Conservation (phyloP, 257 asterid genomes). For the Thymus mandschuricus region DNA sequence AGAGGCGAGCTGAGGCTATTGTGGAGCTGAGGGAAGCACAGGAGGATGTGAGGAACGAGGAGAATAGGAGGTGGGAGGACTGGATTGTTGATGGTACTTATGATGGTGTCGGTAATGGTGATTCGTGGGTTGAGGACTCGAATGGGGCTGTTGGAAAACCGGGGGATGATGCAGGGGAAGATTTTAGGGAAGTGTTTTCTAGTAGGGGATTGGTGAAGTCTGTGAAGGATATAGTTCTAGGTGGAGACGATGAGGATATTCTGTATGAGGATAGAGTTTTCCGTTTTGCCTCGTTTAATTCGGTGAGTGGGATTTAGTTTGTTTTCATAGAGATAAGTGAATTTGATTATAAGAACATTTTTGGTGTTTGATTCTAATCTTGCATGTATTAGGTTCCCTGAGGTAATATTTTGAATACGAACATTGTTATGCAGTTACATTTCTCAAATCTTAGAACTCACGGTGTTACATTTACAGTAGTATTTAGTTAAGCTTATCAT, state of each 20-base stretch:
- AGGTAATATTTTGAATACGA: neutral
- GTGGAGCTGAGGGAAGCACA: conserved; percentile 94
- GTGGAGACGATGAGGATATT: conserved; percentile 87
- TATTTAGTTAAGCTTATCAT: neutral
- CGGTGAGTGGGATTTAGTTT: conserved; percentile 57
- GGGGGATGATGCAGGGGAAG: conserved; percentile 50
- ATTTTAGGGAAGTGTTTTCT: conserved; percentile 53
- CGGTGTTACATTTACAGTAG: neutral
- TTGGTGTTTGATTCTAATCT: too few relatives aligned
- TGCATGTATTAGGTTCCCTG: neutral
- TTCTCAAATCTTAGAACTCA: conserved; percentile 1
- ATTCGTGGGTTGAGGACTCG: conserved; percentile 61
- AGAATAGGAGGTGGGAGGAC: conserved; percentile 91
- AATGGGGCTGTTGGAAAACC: conserved; percentile 48
- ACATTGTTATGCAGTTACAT: conserved; percentile 14
- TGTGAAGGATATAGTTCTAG: conserved; percentile 68
- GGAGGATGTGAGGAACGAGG: conserved; percentile 79
- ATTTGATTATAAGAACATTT: conserved; percentile 5
- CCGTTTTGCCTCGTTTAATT: conserved; percentile 81
- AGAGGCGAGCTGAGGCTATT: conserved; percentile 88
- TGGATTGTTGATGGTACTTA: conserved; percentile 71
- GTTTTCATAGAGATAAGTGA: conserved; percentile 6
- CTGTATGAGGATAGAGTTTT: conserved; percentile 91
- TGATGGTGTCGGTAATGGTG: conserved; percentile 46
- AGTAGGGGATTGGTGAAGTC: conserved; percentile 80